Evolutionary conservation across 164 flowering plant genomes (phyloP).

Genomic region (Cinnamomum micranthum): DNA sequence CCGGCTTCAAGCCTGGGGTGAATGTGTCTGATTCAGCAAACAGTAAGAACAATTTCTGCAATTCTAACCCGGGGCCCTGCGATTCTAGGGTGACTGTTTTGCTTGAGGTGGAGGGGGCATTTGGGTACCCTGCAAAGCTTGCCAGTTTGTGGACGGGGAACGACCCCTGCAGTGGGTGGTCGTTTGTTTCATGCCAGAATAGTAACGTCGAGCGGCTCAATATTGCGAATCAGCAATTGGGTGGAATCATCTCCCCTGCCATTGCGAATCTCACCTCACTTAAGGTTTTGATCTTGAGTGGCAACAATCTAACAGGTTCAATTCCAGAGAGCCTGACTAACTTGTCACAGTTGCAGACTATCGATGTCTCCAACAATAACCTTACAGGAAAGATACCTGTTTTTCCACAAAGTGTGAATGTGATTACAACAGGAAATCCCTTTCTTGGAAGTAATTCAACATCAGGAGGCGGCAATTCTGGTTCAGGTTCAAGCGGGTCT

Average conservation of each 20-base stretch:
- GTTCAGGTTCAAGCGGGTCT: conserved; percentile 2
- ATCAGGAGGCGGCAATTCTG: conserved; percentile 7
- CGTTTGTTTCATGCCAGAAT: conserved; percentile 37
- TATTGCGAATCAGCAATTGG: conserved; percentile 30
- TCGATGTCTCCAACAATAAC: conserved; percentile 63
- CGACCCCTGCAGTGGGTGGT: conserved; percentile 49
- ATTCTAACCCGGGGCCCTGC: conserved; percentile 45
- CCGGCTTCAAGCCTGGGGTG: conserved; percentile 24
- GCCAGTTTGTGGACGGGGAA: conserved; percentile 56
- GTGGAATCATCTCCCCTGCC: conserved; percentile 51
- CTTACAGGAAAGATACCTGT: conserved; percentile 39
- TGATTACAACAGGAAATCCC: conserved; percentile 35
- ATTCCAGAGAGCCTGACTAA: conserved; percentile 39
- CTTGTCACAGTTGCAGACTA: conserved; percentile 27
- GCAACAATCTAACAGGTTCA: conserved; percentile 43
- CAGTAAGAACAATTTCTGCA: conserved; percentile 41
- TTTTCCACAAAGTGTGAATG: conserved; percentile 22
- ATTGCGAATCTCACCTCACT: conserved; percentile 44
- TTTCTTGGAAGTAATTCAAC: conserved; percentile 24
- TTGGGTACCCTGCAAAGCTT: conserved; percentile 46
- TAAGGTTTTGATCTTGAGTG: conserved; percentile 37
- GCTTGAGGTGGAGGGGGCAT: conserved; percentile 37
- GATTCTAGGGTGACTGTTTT: conserved; percentile 44
- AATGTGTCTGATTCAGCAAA: neutral
- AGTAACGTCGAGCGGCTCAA: conserved; percentile 32